Evolutionary conservation across 1,284 basidiomycete genomes (phyloP), one percentile per base, ranked within the genome.

Genomic region (Athelia sp.): DNA sequence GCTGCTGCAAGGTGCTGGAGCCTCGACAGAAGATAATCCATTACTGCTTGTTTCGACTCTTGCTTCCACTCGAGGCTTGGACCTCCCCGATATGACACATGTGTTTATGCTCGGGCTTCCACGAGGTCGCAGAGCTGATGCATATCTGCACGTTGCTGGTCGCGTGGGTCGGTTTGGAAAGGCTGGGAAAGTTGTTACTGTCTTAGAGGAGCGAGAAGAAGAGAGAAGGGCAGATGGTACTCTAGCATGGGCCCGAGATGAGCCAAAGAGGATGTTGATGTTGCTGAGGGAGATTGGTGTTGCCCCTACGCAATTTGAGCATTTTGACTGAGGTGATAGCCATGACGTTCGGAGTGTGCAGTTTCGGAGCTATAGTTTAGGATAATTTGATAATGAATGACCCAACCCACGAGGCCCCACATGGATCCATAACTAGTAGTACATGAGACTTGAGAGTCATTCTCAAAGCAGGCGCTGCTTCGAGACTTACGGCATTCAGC

Each of bases 131-230:
- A 65, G 59, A 52, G 69, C 79, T 14, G 83, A 86, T 59, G 71
- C 69, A 44, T 90, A 90, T 60, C 58, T 83, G 54, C 87, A 90
- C 57, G 66, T 84, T 48, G 80, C 84, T 2, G 88, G 87, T n/a
- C 80, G 88, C 14, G 84, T 85, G 6, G 86, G 87, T 14, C 75
- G 87, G 48, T 86, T 87, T 60, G 82, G 84, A 40, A 69, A 75
- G 46, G 67, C 64, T 34, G 84, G 85, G 17, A 80, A 78, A 61
- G 84, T 87, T 48, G 68, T 90, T 47, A 79, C 71, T 26, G 67
- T 88, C 21, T 59, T 87, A 35, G 72, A 75, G 46, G 68, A 68
- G 50, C 62, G 53, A 47, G 53, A 56, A 36, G 66, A 64, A 35
- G 56, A 55, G 63, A 60, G 32, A 62, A 65, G 57, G 53, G 54